Base-by-base conservation (phyloP, 345 rosid genomes). In the Carallia brachiata region DNA sequence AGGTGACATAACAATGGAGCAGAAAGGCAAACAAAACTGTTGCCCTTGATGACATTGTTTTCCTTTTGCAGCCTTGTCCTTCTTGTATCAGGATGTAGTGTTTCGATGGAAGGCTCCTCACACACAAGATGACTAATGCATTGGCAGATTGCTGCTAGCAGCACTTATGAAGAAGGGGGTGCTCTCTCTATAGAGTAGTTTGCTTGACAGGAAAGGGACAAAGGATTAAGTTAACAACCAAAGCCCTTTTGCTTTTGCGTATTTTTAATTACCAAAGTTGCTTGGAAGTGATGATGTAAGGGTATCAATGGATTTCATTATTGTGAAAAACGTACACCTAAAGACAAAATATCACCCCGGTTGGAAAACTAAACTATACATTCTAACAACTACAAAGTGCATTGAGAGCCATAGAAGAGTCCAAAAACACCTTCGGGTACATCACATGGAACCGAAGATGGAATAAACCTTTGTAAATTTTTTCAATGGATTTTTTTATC, bases 181-280 rank as follows among this genome's bases (percentile, higher is more conserved):
- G 47, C 16, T 23, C 12, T 23, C 12, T 55, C 69, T 18, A 8
- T 7, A 18, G 8, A 12, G 67, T 10, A 47, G 37, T 47, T 81
- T 79, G 81, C 77, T 81, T 77, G 50, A 66, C 63, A 36, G 32
- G 23, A 13, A 79, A 78, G 80, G 75, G 58, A 81, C 2, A 68
- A 70, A 47, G 62, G 63, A 55, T 66, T 70, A 12, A 44, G 81
- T 72, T 83, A 73, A 73, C 30, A 37, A 13, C 36, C 44, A 64
- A 63, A 30, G 27, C 47, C 32, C 5, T 17, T 53, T 13, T 39
- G 52, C 62, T 65, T 67, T 73, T 74, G 40, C 31, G 2, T 32
- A 57, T 36, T 63, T 50, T 44, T 47, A 18, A 57, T 50, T 53
- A 54, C 36, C 66, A 36, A 62, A 58, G 31, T 40, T 70, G 36